A percentile compares a stretch with the other conserved stretches of the same genome.
Evolutionary conservation across 140 eudicot species (phyloP).

Genomic region (Cichorium intybus): DNA sequence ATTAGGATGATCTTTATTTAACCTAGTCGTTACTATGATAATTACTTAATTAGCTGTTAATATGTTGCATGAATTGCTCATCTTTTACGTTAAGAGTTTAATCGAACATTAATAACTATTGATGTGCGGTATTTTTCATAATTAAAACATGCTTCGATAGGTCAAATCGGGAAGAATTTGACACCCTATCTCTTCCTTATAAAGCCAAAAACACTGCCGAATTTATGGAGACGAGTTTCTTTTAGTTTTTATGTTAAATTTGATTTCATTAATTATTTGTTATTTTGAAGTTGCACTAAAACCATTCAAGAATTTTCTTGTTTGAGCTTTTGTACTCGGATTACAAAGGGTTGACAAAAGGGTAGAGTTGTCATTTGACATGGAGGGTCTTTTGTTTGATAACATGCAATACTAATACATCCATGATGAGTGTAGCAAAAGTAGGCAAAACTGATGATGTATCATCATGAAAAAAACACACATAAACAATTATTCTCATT

Average conservation of each 20-base stretch:
- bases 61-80: neutral
- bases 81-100: neutral
- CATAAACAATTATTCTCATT: slow-evolving; percentile 27
- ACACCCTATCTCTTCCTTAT: neutral
- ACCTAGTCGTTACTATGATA: neutral
- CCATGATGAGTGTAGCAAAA: slow-evolving; percentile 19
- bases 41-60: neutral
- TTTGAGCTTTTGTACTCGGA: neutral
- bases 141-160: slow-evolving; percentile 4
- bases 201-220: neutral
- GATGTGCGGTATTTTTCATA: neutral
- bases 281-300: neutral
- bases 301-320: neutral
- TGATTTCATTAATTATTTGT: neutral
- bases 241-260: neutral
- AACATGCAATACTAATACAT: slow-evolving; percentile 26
- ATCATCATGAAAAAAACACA: slow-evolving; percentile 21
- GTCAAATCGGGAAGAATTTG: neutral
- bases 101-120: neutral
- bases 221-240: neutral
- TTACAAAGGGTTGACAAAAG: neutral
- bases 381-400: neutral
- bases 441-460: slow-evolving; percentile 29
- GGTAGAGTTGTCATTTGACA: slow-evolving; percentile 2
- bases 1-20: slow-evolving; percentile 6